A percentile compares a stretch with the other conserved stretches of the same genome.
phyloP scores from a whole-genome alignment of 2,329 filamentous ascomycete species.

The Penicillium verrucosum region DNA sequence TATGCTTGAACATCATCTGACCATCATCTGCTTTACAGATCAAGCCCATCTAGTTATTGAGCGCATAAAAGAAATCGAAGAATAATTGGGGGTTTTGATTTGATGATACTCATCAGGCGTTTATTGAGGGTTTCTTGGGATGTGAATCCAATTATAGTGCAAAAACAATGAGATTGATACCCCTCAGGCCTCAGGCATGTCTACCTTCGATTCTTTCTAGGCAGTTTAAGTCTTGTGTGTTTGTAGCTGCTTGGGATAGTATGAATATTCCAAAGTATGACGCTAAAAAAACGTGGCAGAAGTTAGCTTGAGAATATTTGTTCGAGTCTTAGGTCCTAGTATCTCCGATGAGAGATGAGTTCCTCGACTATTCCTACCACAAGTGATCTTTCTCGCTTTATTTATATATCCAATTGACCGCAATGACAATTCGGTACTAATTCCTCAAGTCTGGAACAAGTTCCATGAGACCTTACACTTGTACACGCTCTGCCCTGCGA shows the following conservation, averaged over 20 bases:
- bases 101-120: slow-evolving; percentile 25
- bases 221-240: not conserved
- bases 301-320: not conserved
- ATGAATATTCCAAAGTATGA: not conserved
- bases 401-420: no score
- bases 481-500: not conserved
- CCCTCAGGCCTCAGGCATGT: not conserved
- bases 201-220: not conserved
- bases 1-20: not conserved
- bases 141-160: slow-evolving; percentile 9
- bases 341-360: not conserved
- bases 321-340: not conserved
- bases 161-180: slow-evolving; percentile 9
- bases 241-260: not conserved
- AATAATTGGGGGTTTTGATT: slow-evolving; percentile 9
- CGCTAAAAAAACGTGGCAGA: not conserved
- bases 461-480: no score
- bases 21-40: slow-evolving; percentile 39
- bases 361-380: no score
- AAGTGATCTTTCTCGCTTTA: no score
- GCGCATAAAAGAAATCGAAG: not conserved
- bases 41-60: slow-evolving; percentile 47
- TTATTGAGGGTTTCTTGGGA: slow-evolving; percentile 14
- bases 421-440: no score
- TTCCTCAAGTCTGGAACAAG: no score